Percentiles rank a stretch among this genome's conserved stretches.
Evolutionary conservation across 345 rosid species (phyloP).

Genomic region (Odontarrhena argentea): DNA sequence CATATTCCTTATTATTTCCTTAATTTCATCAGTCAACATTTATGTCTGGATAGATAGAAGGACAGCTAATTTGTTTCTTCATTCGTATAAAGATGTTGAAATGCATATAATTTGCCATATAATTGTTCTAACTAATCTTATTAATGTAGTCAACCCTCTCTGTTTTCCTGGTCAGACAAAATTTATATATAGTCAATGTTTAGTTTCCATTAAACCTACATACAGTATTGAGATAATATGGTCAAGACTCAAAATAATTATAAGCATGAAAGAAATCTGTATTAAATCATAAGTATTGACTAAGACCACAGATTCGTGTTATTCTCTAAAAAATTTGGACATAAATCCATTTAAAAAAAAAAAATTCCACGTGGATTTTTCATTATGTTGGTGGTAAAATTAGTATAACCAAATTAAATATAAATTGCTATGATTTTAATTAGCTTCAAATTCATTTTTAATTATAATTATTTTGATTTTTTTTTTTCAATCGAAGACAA

Average conservation of each 20-base stretch:
- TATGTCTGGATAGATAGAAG: no score
- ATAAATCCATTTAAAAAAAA: background rate
- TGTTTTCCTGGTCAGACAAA: no score
- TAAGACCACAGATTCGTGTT: background rate
- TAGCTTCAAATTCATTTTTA: background rate
- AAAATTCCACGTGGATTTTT: background rate
- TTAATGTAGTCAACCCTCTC: no score
- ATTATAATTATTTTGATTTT: background rate
- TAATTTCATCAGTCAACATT: no score
- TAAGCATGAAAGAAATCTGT: background rate
- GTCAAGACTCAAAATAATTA: slow-evolving; percentile 2
- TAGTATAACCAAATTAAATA: no score
- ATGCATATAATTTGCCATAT: no score
- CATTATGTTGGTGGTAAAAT: background rate
- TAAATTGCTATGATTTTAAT: background rate
- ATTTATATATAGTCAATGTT: background rate
- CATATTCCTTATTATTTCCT: no score
- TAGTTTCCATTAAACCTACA: slow-evolving; percentile 1
- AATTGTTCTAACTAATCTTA: no score
- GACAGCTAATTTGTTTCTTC: no score
- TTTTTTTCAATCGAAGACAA: background rate
- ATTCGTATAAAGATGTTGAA: no score
- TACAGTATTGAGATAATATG: background rate
- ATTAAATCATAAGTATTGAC: background rate
- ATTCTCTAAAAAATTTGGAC: background rate